These are phyloP conservation scores for Myriangium duriaei DNA, from an alignment of 2,329 filamentous ascomycete species.

Conservation along the genomic window DNA sequence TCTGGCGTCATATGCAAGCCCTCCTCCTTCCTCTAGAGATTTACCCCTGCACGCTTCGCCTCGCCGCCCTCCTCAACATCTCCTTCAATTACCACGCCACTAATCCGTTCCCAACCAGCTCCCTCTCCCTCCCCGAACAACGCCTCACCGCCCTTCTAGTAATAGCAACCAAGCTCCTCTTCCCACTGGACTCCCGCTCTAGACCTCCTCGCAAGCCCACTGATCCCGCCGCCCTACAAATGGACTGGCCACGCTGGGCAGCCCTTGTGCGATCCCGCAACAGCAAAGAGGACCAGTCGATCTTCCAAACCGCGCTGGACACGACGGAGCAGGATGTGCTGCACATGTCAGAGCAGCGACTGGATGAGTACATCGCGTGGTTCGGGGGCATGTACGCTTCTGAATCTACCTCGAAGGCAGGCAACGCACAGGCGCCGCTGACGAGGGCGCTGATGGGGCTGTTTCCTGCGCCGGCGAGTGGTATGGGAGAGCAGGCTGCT, in stretches of 20 bases:
- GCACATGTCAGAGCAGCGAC: constrained; percentile 45
- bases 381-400: constrained; percentile 55
- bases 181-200: constrained; percentile 53
- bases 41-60: constrained; percentile 45
- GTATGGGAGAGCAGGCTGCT: neutral
- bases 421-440: constrained; percentile 26
- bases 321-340: constrained; percentile 51
- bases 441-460: constrained; percentile 27
- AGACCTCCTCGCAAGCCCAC: constrained; percentile 37
- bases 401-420: constrained; percentile 26
- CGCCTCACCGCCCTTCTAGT: constrained; percentile 59
- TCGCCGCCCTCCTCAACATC: constrained; percentile 41
- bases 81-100: constrained; percentile 42
- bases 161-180: constrained; percentile 65
- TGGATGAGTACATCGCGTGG: constrained; percentile 72
- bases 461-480: constrained; percentile 24
- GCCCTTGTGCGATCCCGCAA: constrained; percentile 11
- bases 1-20: constrained; percentile 57
- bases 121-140: constrained; percentile 59
- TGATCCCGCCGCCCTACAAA: constrained; percentile 45
- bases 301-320: constrained; percentile 35
- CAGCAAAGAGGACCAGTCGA: constrained; percentile 18
- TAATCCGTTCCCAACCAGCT: constrained; percentile 27
- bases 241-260: constrained; percentile 68
- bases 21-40: constrained; percentile 64